phyloP scores from a whole-genome alignment of 169 alveolate genomes.

The Ophryocystis elektroscirrha region DNA sequence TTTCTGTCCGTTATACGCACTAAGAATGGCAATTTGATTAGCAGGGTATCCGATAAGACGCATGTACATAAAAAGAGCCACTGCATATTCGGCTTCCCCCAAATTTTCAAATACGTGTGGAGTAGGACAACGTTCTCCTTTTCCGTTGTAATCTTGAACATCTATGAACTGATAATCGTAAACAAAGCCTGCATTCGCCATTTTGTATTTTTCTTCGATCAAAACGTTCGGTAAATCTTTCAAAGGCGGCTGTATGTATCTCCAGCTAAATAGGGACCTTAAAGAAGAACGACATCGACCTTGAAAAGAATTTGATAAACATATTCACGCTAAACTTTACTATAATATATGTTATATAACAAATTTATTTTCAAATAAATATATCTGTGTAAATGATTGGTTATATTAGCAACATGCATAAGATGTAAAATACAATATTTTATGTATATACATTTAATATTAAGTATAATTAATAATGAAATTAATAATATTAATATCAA shows the following conservation, averaged over 20 bases:
- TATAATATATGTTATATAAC: too few species aligned
- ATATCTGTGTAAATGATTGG: too few species aligned
- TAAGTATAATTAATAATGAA: too few species aligned
- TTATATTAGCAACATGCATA: too few species aligned
- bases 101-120: conserved; percentile 65
- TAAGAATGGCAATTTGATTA: conserved; percentile 45
- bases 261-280: conserved; percentile 55
- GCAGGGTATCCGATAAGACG: conserved; percentile 53
- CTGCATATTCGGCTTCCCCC: conserved; percentile 71
- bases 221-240: conserved; percentile 24
- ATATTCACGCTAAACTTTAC: too few species aligned
- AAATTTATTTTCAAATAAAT: too few species aligned
- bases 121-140: conserved; percentile 55
- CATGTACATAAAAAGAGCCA: conserved; percentile 67
- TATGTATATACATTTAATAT: too few species aligned
- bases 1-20: conserved; percentile 76
- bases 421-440: too few species aligned
- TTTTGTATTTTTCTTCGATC: conserved; percentile 7
- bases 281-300: conserved; percentile 65
- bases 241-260: conserved; percentile 37
- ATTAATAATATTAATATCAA: too few species aligned
- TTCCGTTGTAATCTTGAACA: conserved; percentile 37
- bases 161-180: conserved; percentile 50
- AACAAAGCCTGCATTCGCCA: conserved; percentile 30
- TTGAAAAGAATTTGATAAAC: too few species aligned